These are phyloP conservation scores for Leccinum subtestaceum DNA, from an alignment of 768 basidiomycete species.

Conservation along the genomic window DNA sequence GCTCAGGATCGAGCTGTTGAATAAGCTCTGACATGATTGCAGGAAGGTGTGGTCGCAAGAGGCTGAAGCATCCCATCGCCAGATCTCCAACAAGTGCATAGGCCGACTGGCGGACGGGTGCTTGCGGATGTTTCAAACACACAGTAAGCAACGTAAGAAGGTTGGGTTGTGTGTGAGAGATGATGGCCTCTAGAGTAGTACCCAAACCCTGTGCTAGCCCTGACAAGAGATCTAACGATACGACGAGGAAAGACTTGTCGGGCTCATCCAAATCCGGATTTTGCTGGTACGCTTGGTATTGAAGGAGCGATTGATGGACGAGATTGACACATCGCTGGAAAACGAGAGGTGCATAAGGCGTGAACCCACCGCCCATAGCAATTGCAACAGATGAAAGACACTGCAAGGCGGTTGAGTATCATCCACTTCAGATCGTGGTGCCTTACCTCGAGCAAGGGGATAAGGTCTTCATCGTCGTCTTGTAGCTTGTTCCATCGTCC, in stretches of 20 bases:
- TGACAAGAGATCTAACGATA: conserved; percentile 94
- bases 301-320: conserved; percentile 76
- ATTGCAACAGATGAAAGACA: conserved; percentile 98
- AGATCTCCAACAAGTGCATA: conserved; percentile 98
- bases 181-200: conserved; percentile 68
- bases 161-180: conserved; percentile 68
- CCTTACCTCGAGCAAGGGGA: conserved; percentile 90
- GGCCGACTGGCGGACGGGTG: conserved; percentile 92
- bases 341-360: conserved; percentile 84
- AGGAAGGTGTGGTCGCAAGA: conserved; percentile 83
- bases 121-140: conserved; percentile 94
- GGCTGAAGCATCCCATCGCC: conserved; percentile 90
- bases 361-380: conserved; percentile 87
- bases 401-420: conserved; percentile 39
- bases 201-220: conserved; percentile 95
- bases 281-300: conserved; percentile 85
- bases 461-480: conserved; percentile 89
- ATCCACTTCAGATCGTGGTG: neutral
- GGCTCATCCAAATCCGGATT: conserved; percentile 92
- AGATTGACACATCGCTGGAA: conserved; percentile 89
- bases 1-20: conserved; percentile 87
- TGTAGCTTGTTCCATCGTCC: conserved; percentile 86
- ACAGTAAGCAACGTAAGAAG: conserved; percentile 79
- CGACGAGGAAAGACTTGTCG: conserved; percentile 95
- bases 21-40: conserved; percentile 89